phyloP scores from a whole-genome alignment of 352 stramenopile genomes.

The Pythium aphanidermatum region DNA sequence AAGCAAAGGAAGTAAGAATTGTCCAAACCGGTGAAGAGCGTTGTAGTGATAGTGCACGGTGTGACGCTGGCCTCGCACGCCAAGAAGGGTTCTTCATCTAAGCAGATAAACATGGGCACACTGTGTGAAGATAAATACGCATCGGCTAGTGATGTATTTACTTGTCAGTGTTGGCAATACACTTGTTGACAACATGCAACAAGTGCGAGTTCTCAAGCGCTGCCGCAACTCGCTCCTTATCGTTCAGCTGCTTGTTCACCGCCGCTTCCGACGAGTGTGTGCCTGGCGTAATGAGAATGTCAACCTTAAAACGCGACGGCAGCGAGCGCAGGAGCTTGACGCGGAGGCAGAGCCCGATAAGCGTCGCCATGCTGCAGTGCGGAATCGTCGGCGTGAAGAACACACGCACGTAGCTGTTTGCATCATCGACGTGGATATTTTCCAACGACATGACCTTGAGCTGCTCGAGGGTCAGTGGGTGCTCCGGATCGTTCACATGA shows the following conservation, averaged over 20 bases:
- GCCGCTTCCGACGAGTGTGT: constrained; percentile 93
- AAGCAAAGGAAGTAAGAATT: background rate
- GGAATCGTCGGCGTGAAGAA: constrained; percentile 95
- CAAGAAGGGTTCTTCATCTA: constrained; percentile 20
- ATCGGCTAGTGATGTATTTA: constrained; percentile 16
- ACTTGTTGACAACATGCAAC: constrained; percentile 95
- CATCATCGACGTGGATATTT: constrained; percentile 87
- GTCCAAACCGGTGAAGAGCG: too few relatives aligned
- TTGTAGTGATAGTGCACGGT: background rate
- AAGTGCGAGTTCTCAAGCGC: constrained; percentile 96
- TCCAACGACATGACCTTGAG: constrained; percentile 91
- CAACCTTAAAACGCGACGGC: constrained; percentile 90
- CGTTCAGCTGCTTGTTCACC: constrained; percentile 97
- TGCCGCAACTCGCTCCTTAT: constrained; percentile 95
- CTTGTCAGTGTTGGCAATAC: constrained; percentile 90
- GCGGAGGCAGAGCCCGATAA: constrained; percentile 94
- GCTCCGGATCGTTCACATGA: constrained; percentile 92
- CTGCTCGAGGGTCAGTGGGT: constrained; percentile 91
- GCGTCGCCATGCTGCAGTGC: constrained; percentile 97
- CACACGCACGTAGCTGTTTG: constrained; percentile 67
- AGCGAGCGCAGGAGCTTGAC: constrained; percentile 96
- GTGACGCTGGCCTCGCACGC: too few relatives aligned
- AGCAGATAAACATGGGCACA: background rate
- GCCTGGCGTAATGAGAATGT: constrained; percentile 91
- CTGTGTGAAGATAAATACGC: constrained; percentile 13